Base-by-base conservation (phyloP, 169 alveolate species). In the Cryptosporidium ubiquitum region DNA sequence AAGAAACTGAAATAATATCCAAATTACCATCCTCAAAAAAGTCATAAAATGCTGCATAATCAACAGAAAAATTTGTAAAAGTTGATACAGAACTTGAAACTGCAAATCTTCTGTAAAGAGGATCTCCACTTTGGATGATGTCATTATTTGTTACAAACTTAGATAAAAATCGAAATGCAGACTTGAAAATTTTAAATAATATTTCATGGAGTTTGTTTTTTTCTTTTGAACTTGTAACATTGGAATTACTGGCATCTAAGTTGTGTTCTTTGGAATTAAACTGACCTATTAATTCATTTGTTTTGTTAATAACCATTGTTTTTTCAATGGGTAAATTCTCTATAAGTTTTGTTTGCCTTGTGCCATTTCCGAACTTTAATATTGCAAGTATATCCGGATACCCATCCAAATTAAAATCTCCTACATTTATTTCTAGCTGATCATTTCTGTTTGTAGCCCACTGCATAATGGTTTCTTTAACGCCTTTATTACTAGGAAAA, bases 361-460 rank as follows among this genome's bases (percentile, higher is more conserved):
- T 61, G 5, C 66, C 66, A 79, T 79, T 58, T 5, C 68, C 68
- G 10, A 60, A 44, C 31, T 42, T 64, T 20, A 79, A 49, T 23
- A 79, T 57, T 26, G 89, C 89, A 26, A 79, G 64, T 42, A 93
- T 40, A 68, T 93, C 95, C 18, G 95, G 93, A 39, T 84, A 92
- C 16, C 95, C 95, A 44, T 93, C 91, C 70, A 86, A 60, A 71
- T 93, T 91, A 69, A 85, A 91, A 69, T 93, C 95, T 4, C 95
- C 95, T 4, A 79, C 47, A 61, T 29, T 79, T 14, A 79, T 31
- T 29, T 58, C 66, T 16, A 44, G 49, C 12, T 52, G 35, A 55
- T 31, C 33, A 39, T 47, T 61, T 60, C 39, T 20, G 40, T 61
- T 39, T 4, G 10, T 4, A 3, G 69, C 75, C 89, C 89, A 79